Conservation (phyloP, 2,329 filamentous ascomycete species). For the Talaromyces piceae region DNA sequence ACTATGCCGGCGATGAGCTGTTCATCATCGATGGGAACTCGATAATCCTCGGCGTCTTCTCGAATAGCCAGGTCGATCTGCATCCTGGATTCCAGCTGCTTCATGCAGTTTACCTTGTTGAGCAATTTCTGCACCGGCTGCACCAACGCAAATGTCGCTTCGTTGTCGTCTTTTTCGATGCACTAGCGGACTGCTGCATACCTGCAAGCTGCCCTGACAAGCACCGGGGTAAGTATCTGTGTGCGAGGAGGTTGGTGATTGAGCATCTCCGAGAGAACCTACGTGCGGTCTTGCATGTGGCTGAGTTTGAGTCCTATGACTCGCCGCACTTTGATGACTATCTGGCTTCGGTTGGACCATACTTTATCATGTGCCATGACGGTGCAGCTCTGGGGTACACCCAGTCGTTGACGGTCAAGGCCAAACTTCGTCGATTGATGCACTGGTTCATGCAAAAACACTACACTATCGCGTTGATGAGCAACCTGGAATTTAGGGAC, state of each 20-base stretch:
- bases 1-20: slow-evolving; percentile 11
- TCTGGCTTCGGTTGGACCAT: slow-evolving; percentile 46
- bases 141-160: slow-evolving; percentile 10
- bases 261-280: background rate
- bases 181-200: slow-evolving; percentile 4
- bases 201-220: background rate
- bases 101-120: slow-evolving; percentile 9
- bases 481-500: slow-evolving; percentile 56
- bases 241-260: background rate
- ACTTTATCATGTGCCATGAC: slow-evolving; percentile 65
- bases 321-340: slow-evolving; percentile 49
- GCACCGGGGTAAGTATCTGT: background rate
- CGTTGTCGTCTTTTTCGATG: slow-evolving; percentile 11
- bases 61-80: slow-evolving; percentile 10
- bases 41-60: slow-evolving; percentile 11
- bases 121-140: slow-evolving; percentile 9
- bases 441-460: slow-evolving; percentile 48
- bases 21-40: slow-evolving; percentile 14
- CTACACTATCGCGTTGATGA: slow-evolving; percentile 57
- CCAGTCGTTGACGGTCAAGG: slow-evolving; percentile 10
- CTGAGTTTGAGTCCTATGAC: background rate
- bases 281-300: background rate
- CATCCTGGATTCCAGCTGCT: slow-evolving; percentile 10
- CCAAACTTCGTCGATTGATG: slow-evolving; percentile 33
- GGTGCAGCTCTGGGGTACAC: slow-evolving; percentile 30